Evolutionary conservation across 352 stramenopile genomes (phyloP), one percentile per base, ranked within the genome.

Genomic region (Phytophthora idaei): DNA sequence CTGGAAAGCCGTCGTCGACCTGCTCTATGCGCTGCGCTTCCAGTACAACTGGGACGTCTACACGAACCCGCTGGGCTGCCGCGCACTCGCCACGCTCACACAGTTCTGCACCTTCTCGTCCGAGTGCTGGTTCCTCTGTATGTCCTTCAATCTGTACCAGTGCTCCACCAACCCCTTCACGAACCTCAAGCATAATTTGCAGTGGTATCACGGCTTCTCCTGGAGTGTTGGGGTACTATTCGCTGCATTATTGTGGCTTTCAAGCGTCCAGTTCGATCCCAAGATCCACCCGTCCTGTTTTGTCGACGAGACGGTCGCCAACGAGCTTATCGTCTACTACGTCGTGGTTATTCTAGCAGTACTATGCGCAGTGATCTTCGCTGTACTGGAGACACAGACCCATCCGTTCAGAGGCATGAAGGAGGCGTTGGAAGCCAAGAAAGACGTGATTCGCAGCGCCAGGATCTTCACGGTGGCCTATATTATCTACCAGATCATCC

Each of bases 101-200:
- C 84, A 94, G 65, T 92, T 92, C 54, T 87, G 81, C 53, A 81
- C 70, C 52, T 91, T 92, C 62, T 80, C 84, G 57, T 93, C 85
- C 72, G 85, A 94, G 71, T 93, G 87, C 69, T 96, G 87, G 85
- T 95, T 97, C 63, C 76, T 96, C 45, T 85, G 77, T 61, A 92
- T 97, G 80, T 83, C 90, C 10, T 83, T 94, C 21, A 91, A 95
- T 46, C 57, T 97, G 39, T 93, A 94, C 63, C 81, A 92, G 48
- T 92, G 85, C 67, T 81, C 82, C 17, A 96, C 87, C 14, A 96
- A 96, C 63, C 90, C 90, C 44, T 97, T 97, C 70, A 92, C 83
- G 44, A 94, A 95, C 59, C 78, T 92, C 50, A 76, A 83, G 62
- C 69, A 80, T 21, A 95, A 90, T 61, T 69, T 90, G 60, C 73